These are phyloP conservation scores for Penicillium cinerascens DNA, from an alignment of 495 filamentous ascomycete genomes.

Conservation along the genomic window DNA sequence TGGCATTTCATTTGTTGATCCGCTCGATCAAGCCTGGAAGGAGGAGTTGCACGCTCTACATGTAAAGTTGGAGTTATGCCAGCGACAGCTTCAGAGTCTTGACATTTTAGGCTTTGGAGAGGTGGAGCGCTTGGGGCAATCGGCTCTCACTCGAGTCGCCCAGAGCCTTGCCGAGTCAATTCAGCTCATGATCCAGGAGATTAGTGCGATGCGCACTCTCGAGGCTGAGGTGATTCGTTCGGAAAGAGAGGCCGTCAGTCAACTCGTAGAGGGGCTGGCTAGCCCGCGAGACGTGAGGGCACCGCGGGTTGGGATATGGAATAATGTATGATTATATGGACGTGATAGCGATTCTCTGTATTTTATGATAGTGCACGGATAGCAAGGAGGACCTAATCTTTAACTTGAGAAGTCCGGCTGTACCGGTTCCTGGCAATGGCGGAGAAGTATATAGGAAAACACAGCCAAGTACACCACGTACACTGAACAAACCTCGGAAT, in stretches of 20 bases:
- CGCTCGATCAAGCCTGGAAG: constrained; percentile 42
- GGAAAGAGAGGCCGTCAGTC: constrained; percentile 37
- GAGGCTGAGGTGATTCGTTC: constrained; percentile 38
- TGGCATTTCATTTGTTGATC: constrained; percentile 37
- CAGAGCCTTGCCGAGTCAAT: constrained; percentile 31
- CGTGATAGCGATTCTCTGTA: background rate
- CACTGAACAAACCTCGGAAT: too few relatives aligned
- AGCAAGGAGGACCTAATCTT: background rate
- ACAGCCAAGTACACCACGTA: background rate
- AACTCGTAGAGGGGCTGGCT: constrained; percentile 29
- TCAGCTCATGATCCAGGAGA: constrained; percentile 41
- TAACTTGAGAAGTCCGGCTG: background rate
- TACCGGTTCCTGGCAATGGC: background rate
- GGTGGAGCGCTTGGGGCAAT: constrained; percentile 26
- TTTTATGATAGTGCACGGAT: background rate
- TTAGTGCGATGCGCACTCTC: constrained; percentile 39
- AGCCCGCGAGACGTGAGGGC: constrained; percentile 5
- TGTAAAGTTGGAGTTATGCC: constrained; percentile 39
- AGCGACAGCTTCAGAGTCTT: constrained; percentile 35
- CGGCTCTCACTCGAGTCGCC: constrained; percentile 33
- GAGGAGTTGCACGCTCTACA: constrained; percentile 35
- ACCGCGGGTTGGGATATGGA: constrained; percentile 23
- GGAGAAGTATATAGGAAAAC: background rate
- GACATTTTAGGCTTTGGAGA: constrained; percentile 38
- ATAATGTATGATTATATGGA: background rate